phyloP scores from a whole-genome alignment of 371 early-diverging fungal genomes.

The Nematocida displodere region DNA sequence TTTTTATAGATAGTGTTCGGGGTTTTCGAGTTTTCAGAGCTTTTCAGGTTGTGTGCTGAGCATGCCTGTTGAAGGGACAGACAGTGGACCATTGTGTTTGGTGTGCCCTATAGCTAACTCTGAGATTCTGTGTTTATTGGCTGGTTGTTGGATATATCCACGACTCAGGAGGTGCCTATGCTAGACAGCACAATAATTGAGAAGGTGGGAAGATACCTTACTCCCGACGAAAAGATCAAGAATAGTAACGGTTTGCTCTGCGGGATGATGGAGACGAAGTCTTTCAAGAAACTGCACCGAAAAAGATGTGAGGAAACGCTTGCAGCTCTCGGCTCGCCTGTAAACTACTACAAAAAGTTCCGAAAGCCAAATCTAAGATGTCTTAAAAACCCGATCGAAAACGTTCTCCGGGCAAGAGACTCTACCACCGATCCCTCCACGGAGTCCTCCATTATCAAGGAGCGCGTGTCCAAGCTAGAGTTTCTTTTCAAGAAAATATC shows the following conservation, averaged over 20 bases:
- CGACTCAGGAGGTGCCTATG: too few relatives aligned
- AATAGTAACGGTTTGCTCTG: slow-evolving; percentile 1
- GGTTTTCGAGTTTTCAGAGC: too few relatives aligned
- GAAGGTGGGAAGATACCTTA: slow-evolving; percentile 31
- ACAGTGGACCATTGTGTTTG: too few relatives aligned
- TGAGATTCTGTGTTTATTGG: too few relatives aligned
- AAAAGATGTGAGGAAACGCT: slow-evolving; percentile 10
- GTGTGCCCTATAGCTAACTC: too few relatives aligned
- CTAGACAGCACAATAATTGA: slow-evolving; percentile 45
- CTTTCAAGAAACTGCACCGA: slow-evolving; percentile 8
- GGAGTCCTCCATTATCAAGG: slow-evolving; percentile 11
- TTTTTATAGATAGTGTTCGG: too few relatives aligned
- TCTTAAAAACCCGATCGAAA: slow-evolving; percentile 19
- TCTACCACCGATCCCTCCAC: background rate
- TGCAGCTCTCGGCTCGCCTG: background rate
- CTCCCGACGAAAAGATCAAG: slow-evolving; percentile 41
- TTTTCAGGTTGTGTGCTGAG: too few relatives aligned
- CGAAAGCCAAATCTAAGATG: background rate
- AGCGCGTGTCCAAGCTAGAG: slow-evolving; percentile 24
- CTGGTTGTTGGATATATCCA: too few relatives aligned
- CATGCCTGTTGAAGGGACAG: too few relatives aligned
- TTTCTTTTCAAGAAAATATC: slow-evolving; percentile 35
- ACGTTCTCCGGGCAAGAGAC: background rate
- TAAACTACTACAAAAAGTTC: slow-evolving; percentile 45
- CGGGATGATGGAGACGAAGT: slow-evolving; percentile 7